Conservation (phyloP, 805 yeast species). For the Scheffersomyces spartinae region DNA sequence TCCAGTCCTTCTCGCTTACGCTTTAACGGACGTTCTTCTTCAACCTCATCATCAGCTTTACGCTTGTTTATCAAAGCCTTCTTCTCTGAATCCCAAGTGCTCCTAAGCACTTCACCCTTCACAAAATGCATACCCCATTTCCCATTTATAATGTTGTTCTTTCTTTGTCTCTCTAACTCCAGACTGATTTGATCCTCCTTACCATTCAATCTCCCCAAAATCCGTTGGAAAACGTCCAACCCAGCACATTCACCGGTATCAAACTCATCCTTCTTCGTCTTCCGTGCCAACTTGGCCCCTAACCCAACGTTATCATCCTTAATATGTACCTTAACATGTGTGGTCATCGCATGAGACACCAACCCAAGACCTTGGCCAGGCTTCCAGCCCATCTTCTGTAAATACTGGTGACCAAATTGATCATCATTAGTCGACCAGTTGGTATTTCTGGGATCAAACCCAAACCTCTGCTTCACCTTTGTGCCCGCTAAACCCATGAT, state of each 20-base stretch:
- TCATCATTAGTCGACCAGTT: conserved; percentile 81
- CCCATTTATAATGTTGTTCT: conserved; percentile 65
- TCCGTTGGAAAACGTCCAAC: conserved; percentile 83
- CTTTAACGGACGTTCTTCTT: conserved; percentile 4
- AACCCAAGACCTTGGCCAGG: conserved; percentile 86
- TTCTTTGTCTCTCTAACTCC: conserved; percentile 59
- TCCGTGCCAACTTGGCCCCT: conserved; percentile 68
- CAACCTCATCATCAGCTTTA: conserved; percentile 4
- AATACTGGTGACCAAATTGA: conserved; percentile 80
- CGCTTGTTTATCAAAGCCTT: conserved; percentile 13
- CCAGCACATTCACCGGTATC: conserved; percentile 83
- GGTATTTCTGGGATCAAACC: conserved; percentile 88
- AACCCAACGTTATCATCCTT: conserved; percentile 80
- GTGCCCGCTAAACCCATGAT: conserved; percentile 76
- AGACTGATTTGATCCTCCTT: conserved; percentile 54
- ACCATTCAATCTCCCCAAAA: conserved; percentile 83
- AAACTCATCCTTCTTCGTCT: conserved; percentile 51
- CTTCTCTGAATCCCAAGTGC: conserved; percentile 69
- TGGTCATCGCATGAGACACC: conserved; percentile 51
- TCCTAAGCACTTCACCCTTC: conserved; percentile 68
- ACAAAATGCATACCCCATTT: conserved; percentile 84
- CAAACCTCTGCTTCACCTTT: conserved; percentile 73
- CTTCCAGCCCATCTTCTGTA: conserved; percentile 79
- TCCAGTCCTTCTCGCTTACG: conserved; percentile 3
- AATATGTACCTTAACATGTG: conserved; percentile 73